A percentile compares a stretch with the other conserved stretches of the same genome.
Evolutionary conservation across 352 stramenopile genomes (phyloP).

Genomic region (Pythium diclinum): DNA sequence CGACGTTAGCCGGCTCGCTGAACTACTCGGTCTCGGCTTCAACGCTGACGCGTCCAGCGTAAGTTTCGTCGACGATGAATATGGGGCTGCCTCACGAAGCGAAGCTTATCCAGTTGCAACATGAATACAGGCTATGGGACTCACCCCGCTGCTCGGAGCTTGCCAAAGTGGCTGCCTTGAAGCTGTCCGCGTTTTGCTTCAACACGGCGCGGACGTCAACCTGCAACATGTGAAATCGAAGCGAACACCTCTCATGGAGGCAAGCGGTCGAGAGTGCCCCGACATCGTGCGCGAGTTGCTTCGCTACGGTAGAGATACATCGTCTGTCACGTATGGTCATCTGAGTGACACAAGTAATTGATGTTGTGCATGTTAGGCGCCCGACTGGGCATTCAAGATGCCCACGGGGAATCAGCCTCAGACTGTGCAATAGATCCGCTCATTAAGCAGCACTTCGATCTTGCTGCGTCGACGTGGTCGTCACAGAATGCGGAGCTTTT

Average conservation of each 20-base stretch:
- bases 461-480: slow-evolving; percentile 26
- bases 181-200: slow-evolving; percentile 46
- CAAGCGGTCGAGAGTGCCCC: slow-evolving; percentile 33
- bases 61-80: neutral
- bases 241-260: slow-evolving; percentile 65
- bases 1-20: slow-evolving; percentile 42
- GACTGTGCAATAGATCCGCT: slow-evolving; percentile 37
- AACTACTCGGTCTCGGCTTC: slow-evolving; percentile 50
- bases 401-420: slow-evolving; percentile 45
- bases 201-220: slow-evolving; percentile 44
- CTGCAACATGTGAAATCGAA: slow-evolving; percentile 50
- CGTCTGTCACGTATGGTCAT: neutral
- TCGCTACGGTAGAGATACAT: slow-evolving; percentile 39
- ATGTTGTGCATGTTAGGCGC: slow-evolving; percentile 29
- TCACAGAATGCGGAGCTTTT: slow-evolving; percentile 33
- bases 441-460: slow-evolving; percentile 33
- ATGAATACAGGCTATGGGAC: slow-evolving; percentile 49
- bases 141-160: slow-evolving; percentile 58
- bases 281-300: slow-evolving; percentile 52
- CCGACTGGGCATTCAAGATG: slow-evolving; percentile 38
- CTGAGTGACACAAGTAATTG: neutral
- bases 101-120: neutral
- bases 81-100: too few species aligned
- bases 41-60: slow-evolving; percentile 60
- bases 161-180: slow-evolving; percentile 48